Evolutionary conservation across 495 filamentous ascomycete species (phyloP), one percentile per base, ranked within the genome.

Genomic region (Articulospora tetracladia): DNA sequence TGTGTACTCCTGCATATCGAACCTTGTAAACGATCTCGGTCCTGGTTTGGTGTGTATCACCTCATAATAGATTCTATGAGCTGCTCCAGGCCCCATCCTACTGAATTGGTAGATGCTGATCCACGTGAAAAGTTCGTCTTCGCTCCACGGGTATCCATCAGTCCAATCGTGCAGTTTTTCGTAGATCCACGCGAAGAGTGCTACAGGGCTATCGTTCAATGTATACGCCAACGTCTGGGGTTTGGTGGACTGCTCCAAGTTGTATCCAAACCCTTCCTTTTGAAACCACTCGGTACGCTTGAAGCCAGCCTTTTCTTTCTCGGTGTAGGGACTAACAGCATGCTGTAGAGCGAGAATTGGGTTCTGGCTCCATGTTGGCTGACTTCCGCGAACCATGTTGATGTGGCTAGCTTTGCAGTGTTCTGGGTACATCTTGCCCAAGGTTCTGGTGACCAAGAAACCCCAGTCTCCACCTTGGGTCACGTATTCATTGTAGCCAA

Each of bases 401-500:
- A 65, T 62, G 64, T 91, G 88, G n/a, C 75, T 77, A 22, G 85
- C 87, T 27, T 79, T 73, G 68, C 81, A 83, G 66, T 79, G 67
- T 20, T 75, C 52, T 0, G 86, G 85, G 62, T 86, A 85, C 7
- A 83, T 66, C 26, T 75, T 62, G 2, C 77, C 83, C 8, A 91
- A 75, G 17, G 75, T 64, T 46, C 87, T 78, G 20, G 83, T 84
- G 53, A 90, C 82, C 62, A 76, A 76, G 57, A 75, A 84, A 25
- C 87, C 88, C 84, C 86, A 89, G 66, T 91, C 88, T 56, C 89
- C 86, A 47, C 83, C 86, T 71, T 89, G 87, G 0, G 83, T 85
- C 3, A 81, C 81, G 62, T 91, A 90, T 64, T 83, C 67, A n/a
- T 72, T 58, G 70, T 91, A 90, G 0, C 86, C 86, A 11, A 90